Base-by-base conservation (phyloP, 2,329 filamentous ascomycete species). In the Alternaria gansuensis region DNA sequence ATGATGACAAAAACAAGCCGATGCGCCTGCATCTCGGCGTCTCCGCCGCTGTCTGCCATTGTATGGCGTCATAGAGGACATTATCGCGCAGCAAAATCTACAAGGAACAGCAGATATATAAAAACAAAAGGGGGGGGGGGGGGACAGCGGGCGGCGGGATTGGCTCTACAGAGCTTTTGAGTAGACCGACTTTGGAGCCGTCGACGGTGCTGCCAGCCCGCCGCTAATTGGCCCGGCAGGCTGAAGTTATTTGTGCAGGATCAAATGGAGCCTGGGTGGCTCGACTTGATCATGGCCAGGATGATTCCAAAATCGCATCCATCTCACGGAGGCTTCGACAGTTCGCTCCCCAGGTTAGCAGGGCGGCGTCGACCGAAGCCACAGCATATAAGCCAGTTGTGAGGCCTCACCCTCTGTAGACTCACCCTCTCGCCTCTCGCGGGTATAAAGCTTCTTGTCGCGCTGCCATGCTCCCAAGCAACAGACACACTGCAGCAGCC, bases 321-420 rank as follows among this genome's bases (percentile, higher is more conserved):
- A 44, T 53, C 54, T 48, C 43, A 37, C 40, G 40, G 33, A 72
- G 70, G 66, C 68, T 68, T 71, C 71, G 72, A 71, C 75, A 67
- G 61, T 62, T 56, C 54, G 17, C 56, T 60, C 60, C 52, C 59
- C 54, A 60, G 62, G 49, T 51, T 65, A 52, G 61, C 64, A 63
- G 67, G 44, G 67, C 73, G 70, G 70, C 70, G 71, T 64, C 52
- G 57, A 63, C 71, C 70, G 68, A 73, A 71, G 67, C 73, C 69
- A 72, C 62, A 49, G 60, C 62, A 59, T 66, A 55, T 57, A 59
- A 61, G 51, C 55, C 59, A 57, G 29, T 51, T 46, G 58, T 54
- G 40, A 40, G 66, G 40, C 62, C 51, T 68, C 68, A 63, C 41
- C 48, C 48, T 29, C 49, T 34, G 21, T 13, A 37, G 21, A 36